These are phyloP conservation scores for Trichoderma sp. DNA, from an alignment of 2,329 filamentous ascomycete genomes.

Conservation along the genomic window DNA sequence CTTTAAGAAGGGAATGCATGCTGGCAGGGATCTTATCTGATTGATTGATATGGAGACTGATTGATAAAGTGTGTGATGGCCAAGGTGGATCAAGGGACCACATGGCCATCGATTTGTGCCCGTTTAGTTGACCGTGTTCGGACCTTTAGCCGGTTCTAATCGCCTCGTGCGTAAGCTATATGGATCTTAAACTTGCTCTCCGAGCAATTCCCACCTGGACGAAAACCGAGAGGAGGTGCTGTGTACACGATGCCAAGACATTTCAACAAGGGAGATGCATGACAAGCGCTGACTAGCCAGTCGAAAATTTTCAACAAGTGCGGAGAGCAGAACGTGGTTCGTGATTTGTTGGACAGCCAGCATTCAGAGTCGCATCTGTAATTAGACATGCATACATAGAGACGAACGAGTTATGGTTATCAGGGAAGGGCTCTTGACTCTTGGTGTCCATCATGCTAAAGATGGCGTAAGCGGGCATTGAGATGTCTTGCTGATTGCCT, in stretches of 20 bases:
- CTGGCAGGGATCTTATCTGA: conserved; percentile 16
- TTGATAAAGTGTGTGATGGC: conserved; percentile 7
- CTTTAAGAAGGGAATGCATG: not conserved
- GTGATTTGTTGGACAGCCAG: not conserved
- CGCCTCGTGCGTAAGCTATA: not conserved
- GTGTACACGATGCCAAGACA: not conserved
- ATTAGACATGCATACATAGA: not conserved
- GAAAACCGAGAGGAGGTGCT: not conserved
- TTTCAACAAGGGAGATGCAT: conserved; percentile 2
- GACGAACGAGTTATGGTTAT: too few species aligned
- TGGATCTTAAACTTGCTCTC: not conserved
- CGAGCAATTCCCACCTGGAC: not conserved
- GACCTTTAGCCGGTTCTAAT: not conserved
- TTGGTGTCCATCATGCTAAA: not conserved
- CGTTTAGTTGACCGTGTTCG: not conserved
- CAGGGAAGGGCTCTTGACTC: not conserved
- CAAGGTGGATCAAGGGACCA: conserved; percentile 6
- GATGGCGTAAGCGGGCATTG: not conserved
- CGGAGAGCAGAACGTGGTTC: not conserved
- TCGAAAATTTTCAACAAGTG: not conserved
- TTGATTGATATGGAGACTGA: conserved; percentile 4
- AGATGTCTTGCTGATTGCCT: too few species aligned
- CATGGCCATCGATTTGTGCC: conserved; percentile 4
- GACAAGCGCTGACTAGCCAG: conserved; percentile 8
- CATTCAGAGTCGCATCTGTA: not conserved